These are phyloP conservation scores for Prunus mume DNA, from an alignment of 306 rosid species.

Conservation along the genomic window DNA sequence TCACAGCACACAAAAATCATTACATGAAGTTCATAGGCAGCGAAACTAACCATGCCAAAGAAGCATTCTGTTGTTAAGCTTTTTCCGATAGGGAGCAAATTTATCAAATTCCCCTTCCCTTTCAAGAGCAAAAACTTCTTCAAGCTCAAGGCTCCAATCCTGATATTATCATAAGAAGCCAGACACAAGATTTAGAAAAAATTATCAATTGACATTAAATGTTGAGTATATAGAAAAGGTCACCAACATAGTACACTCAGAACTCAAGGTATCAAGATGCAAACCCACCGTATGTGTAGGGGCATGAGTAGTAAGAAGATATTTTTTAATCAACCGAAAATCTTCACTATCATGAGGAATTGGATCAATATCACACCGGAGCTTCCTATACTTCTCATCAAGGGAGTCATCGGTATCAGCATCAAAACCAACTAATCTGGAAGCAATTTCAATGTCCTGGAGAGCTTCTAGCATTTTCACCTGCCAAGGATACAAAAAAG, in stretches of 20 bases:
- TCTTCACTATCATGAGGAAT: constrained; percentile 85
- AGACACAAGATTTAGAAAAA: constrained; percentile 12
- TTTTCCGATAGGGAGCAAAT: constrained; percentile 57
- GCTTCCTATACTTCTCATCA: constrained; percentile 90
- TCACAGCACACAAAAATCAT: background rate
- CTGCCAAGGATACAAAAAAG: constrained; percentile 36
- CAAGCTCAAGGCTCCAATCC: constrained; percentile 97
- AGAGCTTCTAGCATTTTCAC: constrained; percentile 99
- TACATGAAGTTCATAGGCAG: background rate
- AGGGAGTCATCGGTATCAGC: constrained; percentile 69
- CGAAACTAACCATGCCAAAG: constrained; percentile 90
- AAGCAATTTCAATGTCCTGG: constrained; percentile 97
- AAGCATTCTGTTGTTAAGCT: constrained; percentile 85
- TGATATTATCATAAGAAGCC: constrained; percentile 30
- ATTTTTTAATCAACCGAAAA: constrained; percentile 72
- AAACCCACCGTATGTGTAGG: constrained; percentile 86
- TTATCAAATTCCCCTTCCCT: constrained; percentile 82
- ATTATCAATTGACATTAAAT: background rate
- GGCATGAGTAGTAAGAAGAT: constrained; percentile 86
- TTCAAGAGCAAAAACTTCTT: constrained; percentile 91
- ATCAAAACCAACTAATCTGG: constrained; percentile 93
- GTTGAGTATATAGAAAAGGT: background rate
- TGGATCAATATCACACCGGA: constrained; percentile 69
- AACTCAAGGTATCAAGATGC: background rate
- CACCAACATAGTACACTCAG: background rate